phyloP scores from a whole-genome alignment of 768 basidiomycete species.

The Ramaria sp. region DNA sequence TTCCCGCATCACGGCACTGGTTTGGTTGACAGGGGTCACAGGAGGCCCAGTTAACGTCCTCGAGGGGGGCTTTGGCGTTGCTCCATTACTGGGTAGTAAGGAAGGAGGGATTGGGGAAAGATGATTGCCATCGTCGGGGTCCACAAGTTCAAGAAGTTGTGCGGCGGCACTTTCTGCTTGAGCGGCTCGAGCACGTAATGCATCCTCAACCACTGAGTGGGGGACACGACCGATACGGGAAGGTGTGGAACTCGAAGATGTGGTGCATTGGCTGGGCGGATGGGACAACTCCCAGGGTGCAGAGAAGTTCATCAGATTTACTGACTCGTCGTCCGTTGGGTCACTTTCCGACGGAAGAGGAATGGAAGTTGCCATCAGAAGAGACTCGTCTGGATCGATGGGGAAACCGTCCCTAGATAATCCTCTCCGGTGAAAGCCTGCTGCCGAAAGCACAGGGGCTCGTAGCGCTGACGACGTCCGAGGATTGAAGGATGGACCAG shows the following conservation, averaged over 20 bases:
- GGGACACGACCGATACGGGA: conserved; percentile 34
- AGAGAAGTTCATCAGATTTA: conserved; percentile 64
- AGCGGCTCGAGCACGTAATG: conserved; percentile 73
- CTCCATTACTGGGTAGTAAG: conserved; percentile 27
- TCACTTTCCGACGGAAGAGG: conserved; percentile 70
- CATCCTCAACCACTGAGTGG: conserved; percentile 66
- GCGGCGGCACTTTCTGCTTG: conserved; percentile 93
- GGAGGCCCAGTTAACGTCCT: conserved; percentile 30
- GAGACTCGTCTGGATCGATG: conserved; percentile 34
- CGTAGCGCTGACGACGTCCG: background rate
- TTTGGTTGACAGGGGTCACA: conserved; percentile 54
- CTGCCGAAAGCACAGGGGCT: background rate
- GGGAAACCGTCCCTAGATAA: background rate
- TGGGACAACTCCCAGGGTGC: conserved; percentile 45
- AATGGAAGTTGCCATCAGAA: conserved; percentile 59
- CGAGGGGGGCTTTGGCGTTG: conserved; percentile 25
- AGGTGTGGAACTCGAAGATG: conserved; percentile 31
- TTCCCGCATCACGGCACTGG: conserved; percentile 51
- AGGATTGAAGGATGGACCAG: background rate
- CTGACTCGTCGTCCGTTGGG: conserved; percentile 47
- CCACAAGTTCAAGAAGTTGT: conserved; percentile 75
- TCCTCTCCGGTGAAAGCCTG: background rate
- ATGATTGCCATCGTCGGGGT: conserved; percentile 47
- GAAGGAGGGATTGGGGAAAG: conserved; percentile 46
- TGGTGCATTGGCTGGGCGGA: conserved; percentile 19